phyloP scores from a whole-genome alignment of 768 basidiomycete genomes.

The Termitomyces sp. region DNA sequence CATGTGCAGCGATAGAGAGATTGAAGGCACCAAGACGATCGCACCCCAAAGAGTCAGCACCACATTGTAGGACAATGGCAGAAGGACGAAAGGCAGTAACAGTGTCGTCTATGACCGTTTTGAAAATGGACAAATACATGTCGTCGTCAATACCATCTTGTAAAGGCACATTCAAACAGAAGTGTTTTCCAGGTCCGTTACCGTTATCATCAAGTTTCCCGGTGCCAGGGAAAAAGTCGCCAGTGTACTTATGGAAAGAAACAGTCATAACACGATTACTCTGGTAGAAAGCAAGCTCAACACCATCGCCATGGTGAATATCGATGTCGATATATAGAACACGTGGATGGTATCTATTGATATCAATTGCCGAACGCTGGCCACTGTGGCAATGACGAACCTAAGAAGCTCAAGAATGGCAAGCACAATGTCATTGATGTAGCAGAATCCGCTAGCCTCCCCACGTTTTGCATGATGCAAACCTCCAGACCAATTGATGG shows the following conservation, averaged over 20 bases:
- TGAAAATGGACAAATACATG: slow-evolving; percentile 93
- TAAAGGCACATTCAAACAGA: slow-evolving; percentile 90
- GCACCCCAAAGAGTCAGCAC: slow-evolving; percentile 92
- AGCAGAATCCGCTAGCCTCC: slow-evolving; percentile 98
- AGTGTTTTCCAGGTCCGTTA: slow-evolving; percentile 84
- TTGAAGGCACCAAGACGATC: slow-evolving; percentile 97
- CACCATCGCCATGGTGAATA: slow-evolving; percentile 98
- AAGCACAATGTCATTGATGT: slow-evolving; percentile 94
- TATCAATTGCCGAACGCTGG: background rate
- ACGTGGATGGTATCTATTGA: slow-evolving; percentile 76
- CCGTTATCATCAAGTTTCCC: slow-evolving; percentile 95
- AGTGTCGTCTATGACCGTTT: slow-evolving; percentile 92
- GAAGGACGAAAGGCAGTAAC: slow-evolving; percentile 85
- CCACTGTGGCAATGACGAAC: slow-evolving; percentile 30
- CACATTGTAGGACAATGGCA: slow-evolving; percentile 92
- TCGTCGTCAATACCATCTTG: slow-evolving; percentile 97
- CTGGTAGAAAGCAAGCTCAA: slow-evolving; percentile 96
- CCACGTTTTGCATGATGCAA: slow-evolving; percentile 97
- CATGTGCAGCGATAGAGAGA: slow-evolving; percentile 93
- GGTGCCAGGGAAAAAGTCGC: slow-evolving; percentile 97
- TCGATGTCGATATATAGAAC: slow-evolving; percentile 99
- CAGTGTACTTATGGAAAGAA: slow-evolving; percentile 98
- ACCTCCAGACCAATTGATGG: slow-evolving; percentile 98
- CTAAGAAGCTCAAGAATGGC: slow-evolving; percentile 89
- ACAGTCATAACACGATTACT: slow-evolving; percentile 98